Percentiles rank a stretch among this genome's conserved stretches.
Conservation (phyloP, 169 alveolate genomes). For the Cryptosporidium ryanae region DNA sequence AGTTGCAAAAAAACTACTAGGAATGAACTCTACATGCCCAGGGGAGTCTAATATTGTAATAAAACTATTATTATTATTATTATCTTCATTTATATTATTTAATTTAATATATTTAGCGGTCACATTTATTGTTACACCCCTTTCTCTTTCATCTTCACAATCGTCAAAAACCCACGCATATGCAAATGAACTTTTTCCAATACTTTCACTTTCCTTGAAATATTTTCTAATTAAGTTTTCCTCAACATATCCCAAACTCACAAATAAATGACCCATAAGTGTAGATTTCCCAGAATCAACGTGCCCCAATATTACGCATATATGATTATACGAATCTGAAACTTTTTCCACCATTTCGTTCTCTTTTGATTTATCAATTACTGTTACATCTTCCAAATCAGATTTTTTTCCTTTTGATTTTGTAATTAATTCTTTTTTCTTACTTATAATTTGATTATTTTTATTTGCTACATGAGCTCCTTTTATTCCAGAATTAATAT, state of each 20-base stretch:
- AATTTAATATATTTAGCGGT: slow-evolving; percentile 81
- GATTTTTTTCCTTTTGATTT: not conserved
- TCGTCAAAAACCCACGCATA: slow-evolving; percentile 90
- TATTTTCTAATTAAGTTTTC: slow-evolving; percentile 85
- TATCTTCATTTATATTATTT: no score
- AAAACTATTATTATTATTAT: slow-evolving; percentile 77
- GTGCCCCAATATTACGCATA: slow-evolving; percentile 94
- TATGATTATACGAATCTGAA: slow-evolving; percentile 25
- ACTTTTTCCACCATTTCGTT: no score
- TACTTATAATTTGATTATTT: not conserved
- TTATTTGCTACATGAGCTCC: not conserved
- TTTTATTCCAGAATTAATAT: not conserved
- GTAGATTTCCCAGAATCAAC: slow-evolving; percentile 96
- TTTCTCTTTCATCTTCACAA: slow-evolving; percentile 83
- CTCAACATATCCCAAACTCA: slow-evolving; percentile 84
- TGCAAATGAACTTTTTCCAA: slow-evolving; percentile 79
- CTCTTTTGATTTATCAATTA: not conserved
- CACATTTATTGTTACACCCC: slow-evolving; percentile 92
- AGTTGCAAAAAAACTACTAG: slow-evolving; percentile 91
- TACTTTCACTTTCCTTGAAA: slow-evolving; percentile 80
- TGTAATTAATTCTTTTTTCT: not conserved
- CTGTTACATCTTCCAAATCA: not conserved
- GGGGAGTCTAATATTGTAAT: slow-evolving; percentile 94
- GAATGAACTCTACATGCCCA: slow-evolving; percentile 94
- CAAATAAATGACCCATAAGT: slow-evolving; percentile 90